Evolutionary conservation across 2,329 filamentous ascomycete genomes (phyloP).

Genomic region (Sclerotinia subarctica): DNA sequence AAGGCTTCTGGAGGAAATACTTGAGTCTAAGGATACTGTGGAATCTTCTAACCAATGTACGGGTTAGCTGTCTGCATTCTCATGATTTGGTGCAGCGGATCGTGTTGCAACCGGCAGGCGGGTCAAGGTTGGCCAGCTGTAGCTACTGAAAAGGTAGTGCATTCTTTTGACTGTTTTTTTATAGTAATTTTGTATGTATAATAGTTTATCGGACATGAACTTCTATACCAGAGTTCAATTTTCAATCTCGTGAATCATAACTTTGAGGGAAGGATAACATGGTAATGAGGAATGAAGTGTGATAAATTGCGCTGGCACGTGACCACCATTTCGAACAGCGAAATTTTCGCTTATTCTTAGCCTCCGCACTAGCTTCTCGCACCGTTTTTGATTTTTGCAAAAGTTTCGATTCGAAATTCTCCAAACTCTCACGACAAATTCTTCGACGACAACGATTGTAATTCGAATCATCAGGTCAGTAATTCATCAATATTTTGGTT

Average conservation of each 20-base stretch:
- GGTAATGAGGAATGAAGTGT: too few relatives aligned
- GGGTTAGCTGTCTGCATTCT: not conserved
- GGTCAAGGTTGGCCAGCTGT: too few relatives aligned
- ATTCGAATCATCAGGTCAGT: slow-evolving; percentile 50
- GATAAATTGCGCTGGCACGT: not conserved
- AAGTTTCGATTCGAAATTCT: slow-evolving; percentile 3
- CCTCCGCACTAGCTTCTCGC: slow-evolving; percentile 17
- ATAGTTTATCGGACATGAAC: too few relatives aligned
- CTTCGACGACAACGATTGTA: slow-evolving; percentile 42
- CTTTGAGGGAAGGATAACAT: too few relatives aligned
- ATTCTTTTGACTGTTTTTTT: too few relatives aligned
- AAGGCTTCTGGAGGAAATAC: not conserved
- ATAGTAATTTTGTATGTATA: too few relatives aligned
- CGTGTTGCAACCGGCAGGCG: too few relatives aligned
- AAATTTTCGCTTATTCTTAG: slow-evolving; percentile 17
- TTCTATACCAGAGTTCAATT: too few relatives aligned
- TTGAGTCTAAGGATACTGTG: not conserved
- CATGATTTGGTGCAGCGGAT: too few relatives aligned
- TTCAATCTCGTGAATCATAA: too few relatives aligned
- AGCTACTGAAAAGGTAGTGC: not conserved
- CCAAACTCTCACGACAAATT: slow-evolving; percentile 19
- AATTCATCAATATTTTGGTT: slow-evolving; percentile 20
- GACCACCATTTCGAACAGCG: not conserved
- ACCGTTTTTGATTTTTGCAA: slow-evolving; percentile 19
- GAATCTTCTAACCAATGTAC: not conserved